Evolutionary conservation across 2,329 filamentous ascomycete genomes (phyloP).

Genomic region (Ceratocystis huliohia): DNA sequence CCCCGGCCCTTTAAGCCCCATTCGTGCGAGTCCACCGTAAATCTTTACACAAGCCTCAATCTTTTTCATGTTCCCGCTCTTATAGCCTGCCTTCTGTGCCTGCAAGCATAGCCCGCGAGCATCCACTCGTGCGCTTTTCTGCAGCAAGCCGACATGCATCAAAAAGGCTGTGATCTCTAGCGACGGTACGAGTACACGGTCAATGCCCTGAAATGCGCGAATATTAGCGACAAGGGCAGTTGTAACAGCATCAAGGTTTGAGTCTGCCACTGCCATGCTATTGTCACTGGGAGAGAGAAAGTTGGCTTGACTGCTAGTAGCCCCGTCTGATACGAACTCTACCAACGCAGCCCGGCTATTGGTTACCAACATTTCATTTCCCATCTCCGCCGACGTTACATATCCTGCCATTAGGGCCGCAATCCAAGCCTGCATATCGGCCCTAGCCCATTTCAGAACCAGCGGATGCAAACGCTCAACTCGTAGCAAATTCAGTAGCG

Average conservation of each 20-base stretch:
- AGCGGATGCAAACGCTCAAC: conserved; percentile 29
- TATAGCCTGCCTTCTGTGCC: conserved; percentile 69
- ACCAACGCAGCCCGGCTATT: conserved; percentile 54
- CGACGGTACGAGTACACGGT: conserved; percentile 60
- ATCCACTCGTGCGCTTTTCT: conserved; percentile 30
- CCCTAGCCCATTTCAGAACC: conserved; percentile 29
- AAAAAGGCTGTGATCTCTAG: conserved; percentile 69
- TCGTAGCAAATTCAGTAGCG: conserved; percentile 38
- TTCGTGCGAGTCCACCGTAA: conserved; percentile 55
- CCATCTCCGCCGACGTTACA: conserved; percentile 63
- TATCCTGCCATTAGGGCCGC: conserved; percentile 50
- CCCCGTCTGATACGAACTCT: conserved; percentile 34
- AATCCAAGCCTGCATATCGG: conserved; percentile 32
- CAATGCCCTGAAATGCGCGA: conserved; percentile 41
- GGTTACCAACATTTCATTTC: conserved; percentile 61
- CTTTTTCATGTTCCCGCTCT: conserved; percentile 69
- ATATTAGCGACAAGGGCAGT: conserved; percentile 44
- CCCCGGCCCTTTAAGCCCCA: conserved; percentile 22
- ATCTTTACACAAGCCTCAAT: conserved; percentile 68
- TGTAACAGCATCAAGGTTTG: conserved; percentile 34
- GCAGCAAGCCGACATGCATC: conserved; percentile 48
- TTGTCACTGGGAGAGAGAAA: not conserved
- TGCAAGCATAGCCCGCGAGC: conserved; percentile 51
- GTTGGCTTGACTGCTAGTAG: not conserved
- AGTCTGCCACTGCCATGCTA: conserved; percentile 15